phyloP scores from a whole-genome alignment of 345 rosid genomes.

The Hibiscus trionum region DNA sequence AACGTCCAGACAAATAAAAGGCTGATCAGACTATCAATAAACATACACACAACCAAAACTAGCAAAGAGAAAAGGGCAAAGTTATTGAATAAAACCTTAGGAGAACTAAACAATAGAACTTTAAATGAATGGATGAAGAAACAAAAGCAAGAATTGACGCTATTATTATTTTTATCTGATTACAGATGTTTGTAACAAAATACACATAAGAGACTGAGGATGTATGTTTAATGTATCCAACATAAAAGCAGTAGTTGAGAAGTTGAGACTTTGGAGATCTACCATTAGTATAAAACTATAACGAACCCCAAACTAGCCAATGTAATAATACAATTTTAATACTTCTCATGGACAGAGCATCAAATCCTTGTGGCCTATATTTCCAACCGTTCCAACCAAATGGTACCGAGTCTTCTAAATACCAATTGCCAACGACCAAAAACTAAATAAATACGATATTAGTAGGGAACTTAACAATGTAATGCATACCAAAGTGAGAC shows the following conservation, averaged over 20 bases:
- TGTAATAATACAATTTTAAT: neutral
- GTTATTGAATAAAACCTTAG: conserved; percentile 2
- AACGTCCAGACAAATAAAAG: conserved; percentile 8
- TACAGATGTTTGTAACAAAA: neutral
- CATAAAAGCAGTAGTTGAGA: neutral
- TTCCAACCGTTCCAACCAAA: neutral
- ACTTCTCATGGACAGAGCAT: neutral
- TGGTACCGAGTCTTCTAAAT: neutral
- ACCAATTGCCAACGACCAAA: neutral
- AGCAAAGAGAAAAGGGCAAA: neutral
- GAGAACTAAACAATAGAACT: neutral
- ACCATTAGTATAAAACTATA: neutral
- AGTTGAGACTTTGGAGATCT: neutral
- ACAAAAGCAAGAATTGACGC: neutral
- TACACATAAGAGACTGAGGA: neutral
- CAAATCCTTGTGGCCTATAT: neutral
- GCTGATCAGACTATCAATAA: conserved; percentile 10
- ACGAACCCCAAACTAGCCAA: neutral
- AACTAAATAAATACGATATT: neutral
- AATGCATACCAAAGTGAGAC: conserved; percentile 66
- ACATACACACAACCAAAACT: conserved; percentile 5
- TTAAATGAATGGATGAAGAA: neutral
- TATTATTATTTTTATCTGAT: neutral
- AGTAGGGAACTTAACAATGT: conserved; percentile 1
- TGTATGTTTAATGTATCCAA: neutral